Base-by-base conservation (phyloP, 768 basidiomycete genomes). In the Pleurotus djamor region DNA sequence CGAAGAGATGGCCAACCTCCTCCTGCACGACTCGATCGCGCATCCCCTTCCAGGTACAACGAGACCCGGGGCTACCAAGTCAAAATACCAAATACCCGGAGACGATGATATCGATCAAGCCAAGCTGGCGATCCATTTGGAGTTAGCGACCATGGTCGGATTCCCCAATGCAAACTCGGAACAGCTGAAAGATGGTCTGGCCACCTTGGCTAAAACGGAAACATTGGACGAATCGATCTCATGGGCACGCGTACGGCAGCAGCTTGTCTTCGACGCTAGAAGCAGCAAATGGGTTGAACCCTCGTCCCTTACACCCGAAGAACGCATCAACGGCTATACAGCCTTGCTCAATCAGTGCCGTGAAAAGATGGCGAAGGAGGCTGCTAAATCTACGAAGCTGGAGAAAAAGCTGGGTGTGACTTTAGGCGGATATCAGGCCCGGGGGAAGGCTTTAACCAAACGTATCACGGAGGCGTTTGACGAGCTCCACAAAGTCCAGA, bases 371-470 rank as follows among this genome's bases (percentile, higher is more conserved):
- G 74, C 85, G 36, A 86, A 84, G 68, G 91, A 96, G 67, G 91
- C 92, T 0, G 82, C 79, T 57, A 93, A 90, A 69, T 89, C 91
- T 0, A 72, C 83, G 17, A 98, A 97, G 77, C 69, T 80, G 4
- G 96, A 98, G 79, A 97, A 95, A 83, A 96, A 94, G 71, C 83
- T 98, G 8, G 82, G 79, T 7, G 85, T 94, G 59, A 83, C 84
- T 12, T 83, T 98, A 2, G 95, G 95, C n/a, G 97, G 97, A 7
- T 98, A 98, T 71, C 85, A 92, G 68, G 81, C 83, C 41, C 85
- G 96, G 8, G 86, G 86, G 33, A 80, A 80, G 66, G 82, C 83
- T 43, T 78, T 95, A 2, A 72, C 80, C 13, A 85, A 83, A 70
- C 85, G 87, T 1, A 68, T 92, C 48, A 77, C 75, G 2, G 83